Evolutionary conservation across 371 early-diverging fungal species (phyloP), one percentile per base, ranked within the genome.

Genomic region (Cokeromyces recurvatus): DNA sequence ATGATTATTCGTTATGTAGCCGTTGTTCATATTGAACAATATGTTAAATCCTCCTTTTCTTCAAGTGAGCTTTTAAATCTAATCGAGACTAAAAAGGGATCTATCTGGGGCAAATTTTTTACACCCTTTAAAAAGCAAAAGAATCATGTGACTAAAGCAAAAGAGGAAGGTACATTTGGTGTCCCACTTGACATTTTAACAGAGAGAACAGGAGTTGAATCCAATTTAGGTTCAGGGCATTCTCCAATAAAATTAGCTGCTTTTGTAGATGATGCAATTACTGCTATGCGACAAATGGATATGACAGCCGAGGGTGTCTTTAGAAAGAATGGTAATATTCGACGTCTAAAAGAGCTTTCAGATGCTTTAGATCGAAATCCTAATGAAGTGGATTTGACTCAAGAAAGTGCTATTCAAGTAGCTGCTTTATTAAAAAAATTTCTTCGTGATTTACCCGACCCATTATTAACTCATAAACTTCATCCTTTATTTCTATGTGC

Each of bases 401-500:
- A 84, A 23, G 92, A 94, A 25, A 87, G 85, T 53, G 79, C 89
- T 0, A 84, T 97, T 24, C 96, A 95, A 57, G 77, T 95, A 14
- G 97, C 98, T 0, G 98, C 98, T 4, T 65, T 97, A 29, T 64
- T 97, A 53, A 96, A 96, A 47, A 95, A 91, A 69, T 97, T 94
- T 46, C 61, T 96, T 53, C 83, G 97, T 12, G 95, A 96, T 21
- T 54, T 96, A 55, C 97, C 98, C 0, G 98, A 97, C 44, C 98
- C 98, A 0, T 63, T 97, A n/a, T 70, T 96, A 55, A 92, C 97
- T 1, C 90, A 87, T 62, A 79, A 84, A 55, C 71, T 96, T 41
- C 86, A 91, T 57, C 78, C 82, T 6, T 62, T 96, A 10, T 93
- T 97, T 55, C 72, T 92, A 38, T 74, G 78, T 10, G 80, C 89